Evolutionary conservation across 352 stramenopile species (phyloP), one percentile per base, ranked within the genome.

Genomic region (Phytophthora cryptogea): DNA sequence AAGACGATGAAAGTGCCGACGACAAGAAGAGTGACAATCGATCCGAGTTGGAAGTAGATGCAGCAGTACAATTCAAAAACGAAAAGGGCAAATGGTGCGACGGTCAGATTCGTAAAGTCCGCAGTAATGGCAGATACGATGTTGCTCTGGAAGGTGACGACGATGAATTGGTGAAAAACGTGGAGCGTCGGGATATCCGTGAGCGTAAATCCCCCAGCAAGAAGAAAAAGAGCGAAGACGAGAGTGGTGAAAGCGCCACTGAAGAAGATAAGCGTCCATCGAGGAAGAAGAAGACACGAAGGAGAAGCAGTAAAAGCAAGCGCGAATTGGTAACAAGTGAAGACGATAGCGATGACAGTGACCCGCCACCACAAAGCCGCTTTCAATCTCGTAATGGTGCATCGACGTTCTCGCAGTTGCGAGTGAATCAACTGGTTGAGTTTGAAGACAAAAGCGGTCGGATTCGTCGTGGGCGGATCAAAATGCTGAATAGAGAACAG

Each of bases 51-150:
- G 51, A 57, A 53, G 69, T 68, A 5, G 43, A 67, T 11, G 49
- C 63, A 30, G 53, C 37, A 5, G 69, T 88, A 14, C 72, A 88
- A 43, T 76, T 76, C 48, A 69, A 78, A 47, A 69, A 61, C 37
- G 55, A 72, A 26, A 63, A 68, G 2, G 76, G 65, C 4, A 36
- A 61, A 14, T 88, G 76, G 78, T 44, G 39, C 5, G 36, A 53
- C 4, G 78, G 72, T 37, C 67, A 47, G 3, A 63, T 88, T 2
- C 48, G 35, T 6, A 74, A 65, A 50, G 52, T 63, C 10, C 74
- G 69, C 3, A 78, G 66, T 10, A 80, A 85, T 51, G 78, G 69
- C n/a, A 72, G 56, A 13, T 86, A 70, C 32, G 78, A 88, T 14
- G 44, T 88, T 36, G 70, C 55, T 7, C 26, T 76, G n/a, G 74